A percentile compares a stretch with the other conserved stretches of the same genome.
Evolutionary conservation across 345 rosid species (phyloP).

Genomic region (Draba incana): DNA sequence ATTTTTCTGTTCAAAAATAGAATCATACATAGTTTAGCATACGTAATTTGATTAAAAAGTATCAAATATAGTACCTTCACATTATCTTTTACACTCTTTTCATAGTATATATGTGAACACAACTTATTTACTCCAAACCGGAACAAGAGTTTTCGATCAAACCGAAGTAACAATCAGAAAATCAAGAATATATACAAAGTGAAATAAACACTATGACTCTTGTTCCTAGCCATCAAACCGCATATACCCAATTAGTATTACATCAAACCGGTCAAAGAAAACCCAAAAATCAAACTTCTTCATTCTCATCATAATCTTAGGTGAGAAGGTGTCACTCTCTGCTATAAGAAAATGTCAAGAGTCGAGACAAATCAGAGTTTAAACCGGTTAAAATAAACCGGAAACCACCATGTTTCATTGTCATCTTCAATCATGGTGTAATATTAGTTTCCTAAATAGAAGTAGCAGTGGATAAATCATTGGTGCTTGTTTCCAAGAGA

Average conservation of each 20-base stretch:
- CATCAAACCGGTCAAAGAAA: conserved; percentile 8
- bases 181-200: background rate
- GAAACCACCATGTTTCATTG: background rate
- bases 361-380: background rate
- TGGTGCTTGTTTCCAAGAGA: conserved; percentile 52
- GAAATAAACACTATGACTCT: background rate
- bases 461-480: conserved; percentile 16
- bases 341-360: background rate
- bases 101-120: background rate
- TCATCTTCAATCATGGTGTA: conserved; percentile 1
- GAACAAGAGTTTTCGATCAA: background rate
- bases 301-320: conserved; percentile 14
- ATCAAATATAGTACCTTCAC: background rate
- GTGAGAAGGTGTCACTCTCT: background rate
- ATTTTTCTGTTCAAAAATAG: background rate
- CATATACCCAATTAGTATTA: background rate
- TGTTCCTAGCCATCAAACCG: conserved; percentile 5
- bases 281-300: background rate
- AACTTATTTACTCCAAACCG: background rate
- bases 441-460: conserved; percentile 25
- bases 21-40: background rate
- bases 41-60: background rate
- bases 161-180: conserved; percentile 12
- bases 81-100: conserved; percentile 1
- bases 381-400: conserved; percentile 9